Evolutionary conservation across 257 asterid genomes (phyloP).

Genomic region (Salvia miltiorrhiza): DNA sequence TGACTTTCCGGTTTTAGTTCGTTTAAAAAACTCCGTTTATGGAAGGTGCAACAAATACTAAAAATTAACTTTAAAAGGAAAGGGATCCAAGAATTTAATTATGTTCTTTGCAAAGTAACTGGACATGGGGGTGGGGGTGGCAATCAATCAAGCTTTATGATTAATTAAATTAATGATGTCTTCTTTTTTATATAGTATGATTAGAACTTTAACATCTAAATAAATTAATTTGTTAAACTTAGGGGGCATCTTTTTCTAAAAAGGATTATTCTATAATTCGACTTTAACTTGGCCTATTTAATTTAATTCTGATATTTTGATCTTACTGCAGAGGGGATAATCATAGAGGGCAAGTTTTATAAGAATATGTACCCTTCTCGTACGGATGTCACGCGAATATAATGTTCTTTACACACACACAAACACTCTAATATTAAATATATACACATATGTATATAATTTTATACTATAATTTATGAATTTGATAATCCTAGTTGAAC

Average conservation of each 20-base stretch:
- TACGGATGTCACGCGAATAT: constrained; percentile 18
- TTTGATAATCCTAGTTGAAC: no score
- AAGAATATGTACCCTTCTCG: constrained; percentile 25
- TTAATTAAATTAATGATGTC: constrained; percentile 29
- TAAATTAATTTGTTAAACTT: constrained; percentile 9
- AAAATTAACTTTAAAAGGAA: constrained; percentile 28
- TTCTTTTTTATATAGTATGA: constrained; percentile 28
- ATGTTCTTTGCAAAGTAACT: constrained; percentile 23
- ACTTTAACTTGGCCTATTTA: constrained; percentile 2
- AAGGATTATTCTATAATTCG: constrained; percentile 31
- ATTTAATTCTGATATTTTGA: constrained; percentile 21
- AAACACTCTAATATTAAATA: not conserved
- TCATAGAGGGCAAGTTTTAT: constrained; percentile 5
- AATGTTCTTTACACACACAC: not conserved
- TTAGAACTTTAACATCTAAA: constrained; percentile 30
- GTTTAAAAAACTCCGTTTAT: constrained; percentile 17
- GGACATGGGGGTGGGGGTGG: constrained; percentile 7
- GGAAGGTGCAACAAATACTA: constrained; percentile 8
- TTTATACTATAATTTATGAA: no score
- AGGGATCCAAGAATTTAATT: constrained; percentile 29
- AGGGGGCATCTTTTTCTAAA: constrained; percentile 34
- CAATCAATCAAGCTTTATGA: constrained; percentile 28
- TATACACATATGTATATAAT: not conserved
- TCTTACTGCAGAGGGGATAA: constrained; percentile 12
- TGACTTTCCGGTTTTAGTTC: constrained; percentile 21